Conservation (phyloP, 495 filamentous ascomycete species). For the Penicillium fimorum region DNA sequence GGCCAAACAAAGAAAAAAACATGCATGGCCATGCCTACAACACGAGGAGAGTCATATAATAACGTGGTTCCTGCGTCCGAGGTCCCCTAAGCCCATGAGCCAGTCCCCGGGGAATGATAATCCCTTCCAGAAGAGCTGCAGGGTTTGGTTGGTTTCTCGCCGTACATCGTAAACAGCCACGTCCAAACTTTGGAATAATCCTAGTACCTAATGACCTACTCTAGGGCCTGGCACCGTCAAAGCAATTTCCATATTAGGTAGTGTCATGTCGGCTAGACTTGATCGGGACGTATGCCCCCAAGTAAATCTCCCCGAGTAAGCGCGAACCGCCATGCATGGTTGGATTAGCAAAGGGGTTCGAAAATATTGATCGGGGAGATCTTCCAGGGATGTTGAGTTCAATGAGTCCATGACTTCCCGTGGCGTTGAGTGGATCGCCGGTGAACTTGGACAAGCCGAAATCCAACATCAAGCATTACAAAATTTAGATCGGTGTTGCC, state of each 20-base stretch:
- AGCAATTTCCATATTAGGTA: background rate
- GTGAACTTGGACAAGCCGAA: background rate
- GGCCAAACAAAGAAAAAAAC: conserved; percentile 17
- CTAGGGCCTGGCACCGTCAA: background rate
- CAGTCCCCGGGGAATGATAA: background rate
- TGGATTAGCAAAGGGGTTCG: background rate
- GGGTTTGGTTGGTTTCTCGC: conserved; percentile 1
- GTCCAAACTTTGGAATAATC: background rate
- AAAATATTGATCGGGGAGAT: background rate
- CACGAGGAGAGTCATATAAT: background rate
- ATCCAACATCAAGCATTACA: background rate
- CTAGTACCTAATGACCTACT: background rate
- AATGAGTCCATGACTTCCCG: background rate
- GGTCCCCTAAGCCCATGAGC: conserved; percentile 5
- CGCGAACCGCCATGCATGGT: conserved; percentile 1
- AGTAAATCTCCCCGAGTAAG: background rate
- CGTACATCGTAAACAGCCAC: conserved; percentile 1
- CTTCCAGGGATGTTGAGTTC: background rate
- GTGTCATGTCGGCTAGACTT: background rate
- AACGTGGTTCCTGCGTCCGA: conserved; percentile 32
- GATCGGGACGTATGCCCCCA: background rate
- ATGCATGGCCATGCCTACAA: conserved; percentile 2
- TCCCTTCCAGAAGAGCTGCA: background rate
- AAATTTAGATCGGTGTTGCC: background rate
- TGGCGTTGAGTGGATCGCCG: background rate